Conservation (phyloP, 768 basidiomycete species). For the Lentinula detonsa region DNA sequence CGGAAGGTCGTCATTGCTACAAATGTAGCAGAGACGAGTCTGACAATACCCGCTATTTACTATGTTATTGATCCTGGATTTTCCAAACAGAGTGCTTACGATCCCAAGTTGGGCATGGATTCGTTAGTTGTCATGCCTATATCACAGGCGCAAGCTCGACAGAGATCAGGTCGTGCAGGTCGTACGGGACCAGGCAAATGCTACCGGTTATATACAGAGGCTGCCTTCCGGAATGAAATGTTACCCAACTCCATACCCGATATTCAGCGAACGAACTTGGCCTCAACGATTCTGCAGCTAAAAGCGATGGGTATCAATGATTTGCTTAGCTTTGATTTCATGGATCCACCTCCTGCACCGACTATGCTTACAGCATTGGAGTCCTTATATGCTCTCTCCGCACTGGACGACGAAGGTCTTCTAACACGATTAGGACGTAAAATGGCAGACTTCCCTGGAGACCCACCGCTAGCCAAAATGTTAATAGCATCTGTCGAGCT, state of each 20-base stretch:
- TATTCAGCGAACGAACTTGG: slow-evolving; percentile 92
- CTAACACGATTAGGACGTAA: slow-evolving; percentile 92
- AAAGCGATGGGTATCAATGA: slow-evolving; percentile 99
- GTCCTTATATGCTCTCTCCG: slow-evolving; percentile 90
- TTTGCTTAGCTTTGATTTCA: slow-evolving; percentile 95
- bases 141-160: slow-evolving; percentile 96
- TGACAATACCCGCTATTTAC: slow-evolving; percentile 98
- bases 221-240: slow-evolving; percentile 99
- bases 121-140: slow-evolving; percentile 98
- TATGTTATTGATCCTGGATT: slow-evolving; percentile 99
- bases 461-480: slow-evolving; percentile 95
- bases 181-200: slow-evolving; percentile 98
- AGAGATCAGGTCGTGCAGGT: slow-evolving; percentile 93
- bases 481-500: slow-evolving; percentile 95
- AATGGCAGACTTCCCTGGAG: slow-evolving; percentile 99
- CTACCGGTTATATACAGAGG: slow-evolving; percentile 96
- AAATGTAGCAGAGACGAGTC: slow-evolving; percentile 96
- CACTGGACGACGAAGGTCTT: slow-evolving; percentile 94
- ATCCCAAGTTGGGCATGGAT: slow-evolving; percentile 97
- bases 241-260: slow-evolving; percentile 95
- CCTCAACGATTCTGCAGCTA: slow-evolving; percentile 87
- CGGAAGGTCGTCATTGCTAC: slow-evolving; percentile 99
- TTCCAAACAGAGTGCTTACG: slow-evolving; percentile 98
- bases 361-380: slow-evolving; percentile 97
- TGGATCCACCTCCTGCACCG: slow-evolving; percentile 97